Base-by-base conservation (phyloP, 129 eudicot genomes). In the Escallonia rubra region DNA sequence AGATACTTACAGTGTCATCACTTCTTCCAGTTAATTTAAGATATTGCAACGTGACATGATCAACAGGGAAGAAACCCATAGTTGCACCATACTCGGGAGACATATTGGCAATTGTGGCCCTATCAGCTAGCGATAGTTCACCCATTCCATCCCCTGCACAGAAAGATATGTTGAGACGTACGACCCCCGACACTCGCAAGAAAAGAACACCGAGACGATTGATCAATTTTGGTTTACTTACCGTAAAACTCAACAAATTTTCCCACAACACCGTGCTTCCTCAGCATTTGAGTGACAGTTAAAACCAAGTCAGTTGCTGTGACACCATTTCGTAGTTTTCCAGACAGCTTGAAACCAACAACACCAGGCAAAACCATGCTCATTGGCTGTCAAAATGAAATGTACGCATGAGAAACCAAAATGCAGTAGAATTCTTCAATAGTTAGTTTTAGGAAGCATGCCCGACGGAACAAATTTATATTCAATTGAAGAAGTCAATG, bases 41-140 rank as follows among this genome's bases (percentile, higher is more conserved):
- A 61, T 94, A 94, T 61, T 94, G 90, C 73, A 94, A 84, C 5
- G 99, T 94, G 66, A 94, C 96, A 74, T 85, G 93, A 83, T 94
- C 99, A 7, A 94, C 99, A n/a, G 97, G 99, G 84, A 94, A 94
- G 91, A 94, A 94, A 3, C 99, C 99, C 97, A 94, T 94, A 40
- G 99, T 94, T 75, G 99, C 99, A 64, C 99, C 99, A 72, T 94
- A 94, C 78, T 94, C 97, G 0, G 99, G 99, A 41, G 97, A 85
- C 99, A 94, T 94, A 72, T 94, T 94, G 61, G 99, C 97, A 68
- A 90, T 89, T 56, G 99, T 94, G 44, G 99, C 99, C 83, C 99
- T 90, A 79, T 94, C 99, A 81, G 99, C 99, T 43, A 94, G 77
- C 55, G 99, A 87, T 69, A 94, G 77, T 78, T 90, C 71, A 71